A percentile compares a stretch with the other conserved stretches of the same genome.
These are phyloP conservation scores for Galerina sulciceps DNA, from an alignment of 768 basidiomycete genomes.

Conservation along the genomic window DNA sequence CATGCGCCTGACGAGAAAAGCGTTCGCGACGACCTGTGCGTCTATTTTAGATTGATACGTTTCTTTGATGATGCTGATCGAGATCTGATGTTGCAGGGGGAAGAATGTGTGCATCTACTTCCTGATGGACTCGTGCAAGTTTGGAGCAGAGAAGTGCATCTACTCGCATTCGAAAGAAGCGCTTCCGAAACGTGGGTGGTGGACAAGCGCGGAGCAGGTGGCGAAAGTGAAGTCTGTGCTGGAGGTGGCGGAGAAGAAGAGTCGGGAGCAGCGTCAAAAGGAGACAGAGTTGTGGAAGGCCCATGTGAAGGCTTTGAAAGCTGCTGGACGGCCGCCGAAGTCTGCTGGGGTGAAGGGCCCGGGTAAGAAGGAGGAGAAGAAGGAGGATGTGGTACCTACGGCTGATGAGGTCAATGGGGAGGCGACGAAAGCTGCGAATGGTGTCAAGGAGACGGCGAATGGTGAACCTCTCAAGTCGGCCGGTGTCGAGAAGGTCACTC, in stretches of 20 bases:
- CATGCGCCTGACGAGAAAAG: slow-evolving; percentile 62
- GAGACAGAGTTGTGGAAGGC: slow-evolving; percentile 25
- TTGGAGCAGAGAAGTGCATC: slow-evolving; percentile 42
- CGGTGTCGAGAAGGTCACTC: slow-evolving; percentile 1
- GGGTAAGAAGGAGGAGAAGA: background rate
- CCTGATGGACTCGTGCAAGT: slow-evolving; percentile 39
- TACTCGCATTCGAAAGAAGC: slow-evolving; percentile 53
- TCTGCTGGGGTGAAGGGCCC: slow-evolving; percentile 9
- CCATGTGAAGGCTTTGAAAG: slow-evolving; percentile 19
- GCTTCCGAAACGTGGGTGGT: slow-evolving; percentile 52
- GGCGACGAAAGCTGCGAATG: background rate
- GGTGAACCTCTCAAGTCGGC: slow-evolving; percentile 10
- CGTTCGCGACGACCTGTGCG: slow-evolving; percentile 57
- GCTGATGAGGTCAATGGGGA: background rate
- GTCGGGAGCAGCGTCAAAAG: slow-evolving; percentile 18
- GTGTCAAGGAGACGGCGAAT: background rate
- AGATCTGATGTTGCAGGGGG: slow-evolving; percentile 38
- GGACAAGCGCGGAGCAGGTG: slow-evolving; percentile 36
- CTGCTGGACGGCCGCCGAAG: slow-evolving; percentile 13
- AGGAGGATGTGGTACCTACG: background rate
- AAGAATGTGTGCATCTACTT: slow-evolving; percentile 47
- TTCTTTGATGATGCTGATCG: background rate
- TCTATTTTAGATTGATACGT: slow-evolving; percentile 4
- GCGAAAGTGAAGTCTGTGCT: slow-evolving; percentile 32
- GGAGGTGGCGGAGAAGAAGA: slow-evolving; percentile 27